Evolutionary conservation across 768 basidiomycete species (phyloP).

Genomic region (Tremella fuciformis): DNA sequence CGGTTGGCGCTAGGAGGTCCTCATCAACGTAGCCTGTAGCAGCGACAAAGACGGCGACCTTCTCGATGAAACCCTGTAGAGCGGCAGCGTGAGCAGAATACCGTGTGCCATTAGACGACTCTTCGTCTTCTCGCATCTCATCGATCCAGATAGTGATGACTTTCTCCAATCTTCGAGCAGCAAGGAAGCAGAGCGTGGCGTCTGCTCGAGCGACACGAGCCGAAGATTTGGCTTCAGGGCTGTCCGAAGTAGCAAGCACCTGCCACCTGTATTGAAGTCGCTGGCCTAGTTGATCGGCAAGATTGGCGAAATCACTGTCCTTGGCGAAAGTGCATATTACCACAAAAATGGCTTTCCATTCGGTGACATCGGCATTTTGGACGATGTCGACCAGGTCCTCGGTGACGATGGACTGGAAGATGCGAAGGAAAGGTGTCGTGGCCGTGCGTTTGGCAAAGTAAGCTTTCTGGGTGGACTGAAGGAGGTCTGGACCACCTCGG

Average conservation of each 20-base stretch:
- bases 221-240: slow-evolving; percentile 49
- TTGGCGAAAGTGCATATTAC: slow-evolving; percentile 91
- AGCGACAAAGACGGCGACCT: slow-evolving; percentile 84
- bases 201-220: slow-evolving; percentile 67
- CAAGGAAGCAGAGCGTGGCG: slow-evolving; percentile 89
- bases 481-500: slow-evolving; percentile 79
- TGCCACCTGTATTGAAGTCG: slow-evolving; percentile 82
- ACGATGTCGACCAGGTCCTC: slow-evolving; percentile 90
- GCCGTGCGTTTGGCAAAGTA: slow-evolving; percentile 84
- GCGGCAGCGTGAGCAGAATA: slow-evolving; percentile 62
- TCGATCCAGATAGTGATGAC: slow-evolving; percentile 88
- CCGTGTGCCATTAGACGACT: slow-evolving; percentile 51
- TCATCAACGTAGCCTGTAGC: slow-evolving; percentile 60
- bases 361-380: slow-evolving; percentile 87
- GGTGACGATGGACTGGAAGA: slow-evolving; percentile 90
- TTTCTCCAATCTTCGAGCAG: slow-evolving; percentile 81
- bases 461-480: slow-evolving; percentile 82
- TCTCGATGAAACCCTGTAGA: slow-evolving; percentile 90
- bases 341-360: slow-evolving; percentile 96
- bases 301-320: slow-evolving; percentile 75
- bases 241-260: slow-evolving; percentile 56
- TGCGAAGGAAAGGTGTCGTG: slow-evolving; percentile 77
- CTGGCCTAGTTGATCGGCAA: slow-evolving; percentile 87
- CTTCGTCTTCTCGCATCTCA: slow-evolving; percentile 83
- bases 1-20: slow-evolving; percentile 60